Evolutionary conservation across 805 yeast genomes (phyloP), one percentile per base, ranked within the genome.

Genomic region (Zygosaccharomyces pseudorouxii): DNA sequence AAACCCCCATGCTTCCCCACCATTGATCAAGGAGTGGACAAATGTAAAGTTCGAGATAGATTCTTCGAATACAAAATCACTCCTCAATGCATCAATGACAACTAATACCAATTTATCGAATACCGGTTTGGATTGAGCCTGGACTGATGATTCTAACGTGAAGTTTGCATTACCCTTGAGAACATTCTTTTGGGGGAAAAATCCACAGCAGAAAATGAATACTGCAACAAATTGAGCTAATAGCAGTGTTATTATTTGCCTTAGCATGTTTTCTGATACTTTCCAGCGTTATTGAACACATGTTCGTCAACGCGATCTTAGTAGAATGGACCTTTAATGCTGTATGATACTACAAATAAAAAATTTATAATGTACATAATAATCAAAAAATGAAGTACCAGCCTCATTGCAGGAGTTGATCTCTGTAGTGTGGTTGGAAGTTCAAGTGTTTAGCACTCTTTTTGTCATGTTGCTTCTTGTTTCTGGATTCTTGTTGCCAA

Each of bases 31-130:
- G 1, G 67, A 53, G 55, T 92, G 98, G 0, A 86, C 76, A 58
- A 78, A 80, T 0, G 59, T 37, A 86, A 93, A 87, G 7, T 77
- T 61, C 0, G 97, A 88, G 2, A 69, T 58, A 11, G 77, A 70
- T 1, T 86, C 76, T 22, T 65, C 64, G 60, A 79, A 92, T 67
- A 89, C 67, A 64, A 90, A 92, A 63, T 93, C 99, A 16, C 93
- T 75, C 54, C 99, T 71, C 71, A 93, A 71, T 1, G 99, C 99
- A 69, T 93, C 99, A 8, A 93, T 84, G 1, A 93, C 92, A 79
- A 93, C 82, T 19, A 93, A 64, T 0, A 93, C 79, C 18, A 89
- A 66, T 56, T 80, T 83, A 43, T 80, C 77, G 60, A 87, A 92
- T 1, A 62, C 63, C 5, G 65, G 64, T 12, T 58, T 36, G 38